These are phyloP conservation scores for Backusella tarrabulga DNA, from an alignment of 192 early-diverging fungal species.

Conservation along the genomic window DNA sequence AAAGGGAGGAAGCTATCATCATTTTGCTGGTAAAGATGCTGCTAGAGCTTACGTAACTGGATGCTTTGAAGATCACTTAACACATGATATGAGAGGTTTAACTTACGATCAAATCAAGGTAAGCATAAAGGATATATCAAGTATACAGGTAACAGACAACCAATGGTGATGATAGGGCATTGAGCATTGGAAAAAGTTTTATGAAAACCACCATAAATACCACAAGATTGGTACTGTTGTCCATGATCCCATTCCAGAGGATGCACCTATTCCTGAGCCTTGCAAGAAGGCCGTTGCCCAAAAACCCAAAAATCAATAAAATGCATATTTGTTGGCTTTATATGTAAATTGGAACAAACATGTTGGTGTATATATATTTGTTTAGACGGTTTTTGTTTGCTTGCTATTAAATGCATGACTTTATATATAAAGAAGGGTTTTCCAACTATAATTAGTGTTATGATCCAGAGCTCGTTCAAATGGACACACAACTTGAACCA, in stretches of 20 bases:
- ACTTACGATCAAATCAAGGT: conserved; percentile 71
- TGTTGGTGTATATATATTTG: background rate
- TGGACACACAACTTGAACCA: background rate
- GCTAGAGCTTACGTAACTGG: conserved; percentile 94
- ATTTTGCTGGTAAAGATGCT: conserved; percentile 92
- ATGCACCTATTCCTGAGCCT: conserved; percentile 77
- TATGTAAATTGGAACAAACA: background rate
- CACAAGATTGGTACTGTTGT: conserved; percentile 81
- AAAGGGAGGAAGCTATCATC: conserved; percentile 74
- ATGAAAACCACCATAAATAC: conserved; percentile 85
- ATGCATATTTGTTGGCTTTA: background rate
- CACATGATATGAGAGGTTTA: conserved; percentile 91
- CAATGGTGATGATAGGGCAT: conserved; percentile 46
- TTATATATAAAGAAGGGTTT: background rate
- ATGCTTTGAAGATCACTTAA: conserved; percentile 90
- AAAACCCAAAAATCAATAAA: conserved; percentile 36
- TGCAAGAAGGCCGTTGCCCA: conserved; percentile 59
- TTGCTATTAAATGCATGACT: background rate
- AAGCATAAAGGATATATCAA: background rate
- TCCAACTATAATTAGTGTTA: background rate
- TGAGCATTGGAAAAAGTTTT: conserved; percentile 85
- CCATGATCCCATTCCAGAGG: conserved; percentile 79
- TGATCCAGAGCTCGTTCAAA: background rate
- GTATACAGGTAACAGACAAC: background rate
- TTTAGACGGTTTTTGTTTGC: background rate